Evolutionary conservation across 441 rosid genomes (phyloP), one percentile per base, ranked within the genome.

Genomic region (Viola pubescens): DNA sequence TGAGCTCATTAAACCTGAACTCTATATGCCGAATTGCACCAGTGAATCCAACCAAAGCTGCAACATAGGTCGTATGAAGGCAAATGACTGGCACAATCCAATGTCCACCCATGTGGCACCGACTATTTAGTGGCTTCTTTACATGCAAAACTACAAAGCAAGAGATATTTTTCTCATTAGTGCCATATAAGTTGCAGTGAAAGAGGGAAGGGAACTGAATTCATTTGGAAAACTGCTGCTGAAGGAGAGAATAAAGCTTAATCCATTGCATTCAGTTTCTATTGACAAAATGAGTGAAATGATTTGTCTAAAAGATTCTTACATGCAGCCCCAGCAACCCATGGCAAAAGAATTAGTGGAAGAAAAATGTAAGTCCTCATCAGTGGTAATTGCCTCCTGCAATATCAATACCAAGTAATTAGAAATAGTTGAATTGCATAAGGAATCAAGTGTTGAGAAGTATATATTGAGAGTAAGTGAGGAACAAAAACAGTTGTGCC

Each of bases 1-100:
- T 88, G 71, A 91, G 83, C 73, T 91, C 95, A 56, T 88, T 82
- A 74, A 91, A 91, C 52, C 87, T 79, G 68, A 91, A 91, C 70
- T 91, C 95, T 54, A 91, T 75, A 69, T 86, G 98, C 45, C 81
- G 82, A 62, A 88, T 70, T 0, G 87, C 84, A 58, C 78, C 65
- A 26, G 34, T 26, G 34, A 26, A 26, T 26, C 34, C 34, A 26
- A 26, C 34, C 34, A 26, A 26, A 26, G 34, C 1, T 26, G 34
- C 34, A 26, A 26, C 34, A 26, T 26, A 26, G 34, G 34, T 26
- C 34, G 34, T 26, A 26, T 26, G 34, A 26, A 26, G 34, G 34
- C 34, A 26, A 26, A 26, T 26, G 34, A 26, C 2, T 26, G 34
- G 34, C 34, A 26, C 34, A 2, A 26, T 26, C 34, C 1, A 26